These are phyloP conservation scores for Rhodamnia argentea DNA, from an alignment of 345 rosid genomes.

Conservation along the genomic window DNA sequence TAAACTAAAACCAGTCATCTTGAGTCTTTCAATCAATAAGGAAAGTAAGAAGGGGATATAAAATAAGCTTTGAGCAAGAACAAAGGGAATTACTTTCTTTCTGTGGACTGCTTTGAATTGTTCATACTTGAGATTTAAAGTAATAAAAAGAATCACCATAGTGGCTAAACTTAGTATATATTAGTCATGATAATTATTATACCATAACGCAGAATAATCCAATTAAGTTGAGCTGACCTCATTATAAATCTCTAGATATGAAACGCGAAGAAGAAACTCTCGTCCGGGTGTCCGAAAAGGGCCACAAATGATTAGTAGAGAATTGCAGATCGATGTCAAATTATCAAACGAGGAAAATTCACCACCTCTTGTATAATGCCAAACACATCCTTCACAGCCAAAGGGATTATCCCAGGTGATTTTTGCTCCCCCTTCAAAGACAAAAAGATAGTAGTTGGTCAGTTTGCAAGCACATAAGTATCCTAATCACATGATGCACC, in stretches of 20 bases:
- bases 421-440: conserved; percentile 78
- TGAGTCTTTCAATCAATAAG: neutral
- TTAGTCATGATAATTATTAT: neutral
- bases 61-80: neutral
- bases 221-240: conserved; percentile 42
- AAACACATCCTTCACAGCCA: conserved; percentile 93
- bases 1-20: neutral
- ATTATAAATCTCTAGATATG: conserved; percentile 94
- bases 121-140: neutral
- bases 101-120: neutral
- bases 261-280: conserved; percentile 95
- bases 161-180: neutral
- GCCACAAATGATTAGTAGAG: neutral
- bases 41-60: neutral
- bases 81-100: neutral
- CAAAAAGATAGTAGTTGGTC: neutral
- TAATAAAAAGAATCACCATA: neutral
- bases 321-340: neutral
- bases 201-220: neutral
- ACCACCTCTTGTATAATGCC: conserved; percentile 92
- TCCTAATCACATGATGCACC: neutral
- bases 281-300: conserved; percentile 71
- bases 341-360: neutral
- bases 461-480: neutral
- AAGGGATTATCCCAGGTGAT: conserved; percentile 88